Evolutionary conservation across 2,329 filamentous ascomycete species (phyloP).

Genomic region (Daldinia sp.): DNA sequence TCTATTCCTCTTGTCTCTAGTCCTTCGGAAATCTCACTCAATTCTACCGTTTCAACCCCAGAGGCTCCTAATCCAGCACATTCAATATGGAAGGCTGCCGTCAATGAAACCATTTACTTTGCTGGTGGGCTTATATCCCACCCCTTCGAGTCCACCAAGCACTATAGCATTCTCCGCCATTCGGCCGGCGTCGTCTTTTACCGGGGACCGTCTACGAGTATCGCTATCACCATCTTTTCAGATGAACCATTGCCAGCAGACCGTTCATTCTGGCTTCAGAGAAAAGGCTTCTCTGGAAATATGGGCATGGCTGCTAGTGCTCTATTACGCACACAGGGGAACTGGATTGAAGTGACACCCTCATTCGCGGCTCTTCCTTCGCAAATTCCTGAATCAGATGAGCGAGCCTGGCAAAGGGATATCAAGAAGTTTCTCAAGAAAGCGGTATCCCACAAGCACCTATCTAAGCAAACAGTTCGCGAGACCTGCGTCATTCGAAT

Average conservation of each 20-base stretch:
- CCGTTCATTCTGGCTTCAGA: slow-evolving; percentile 75
- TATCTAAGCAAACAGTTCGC: slow-evolving; percentile 63
- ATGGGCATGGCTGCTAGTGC: slow-evolving; percentile 76
- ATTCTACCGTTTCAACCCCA: slow-evolving; percentile 22
- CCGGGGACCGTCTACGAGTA: slow-evolving; percentile 71
- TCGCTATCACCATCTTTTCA: slow-evolving; percentile 73
- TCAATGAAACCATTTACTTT: slow-evolving; percentile 72
- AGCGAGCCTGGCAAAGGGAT: slow-evolving; percentile 76
- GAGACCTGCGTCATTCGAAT: slow-evolving; percentile 76
- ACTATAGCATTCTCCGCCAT: slow-evolving; percentile 75
- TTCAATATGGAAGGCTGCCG: slow-evolving; percentile 61
- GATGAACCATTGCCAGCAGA: slow-evolving; percentile 67
- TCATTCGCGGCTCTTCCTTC: slow-evolving; percentile 58
- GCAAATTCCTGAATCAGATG: slow-evolving; percentile 67
- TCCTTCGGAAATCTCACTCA: slow-evolving; percentile 38
- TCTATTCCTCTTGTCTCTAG: slow-evolving; percentile 42
- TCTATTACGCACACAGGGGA: slow-evolving; percentile 67
- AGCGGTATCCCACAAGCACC: slow-evolving; percentile 58
- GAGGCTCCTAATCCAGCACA: slow-evolving; percentile 23
- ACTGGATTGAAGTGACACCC: slow-evolving; percentile 78
- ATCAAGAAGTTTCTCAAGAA: slow-evolving; percentile 73
- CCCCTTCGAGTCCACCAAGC: slow-evolving; percentile 73
- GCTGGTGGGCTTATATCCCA: slow-evolving; percentile 73
- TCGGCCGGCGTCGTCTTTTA: slow-evolving; percentile 74
- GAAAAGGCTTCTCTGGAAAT: slow-evolving; percentile 75